phyloP scores from a whole-genome alignment of 2,329 filamentous ascomycete genomes.

The Aspergillus phoenicis region DNA sequence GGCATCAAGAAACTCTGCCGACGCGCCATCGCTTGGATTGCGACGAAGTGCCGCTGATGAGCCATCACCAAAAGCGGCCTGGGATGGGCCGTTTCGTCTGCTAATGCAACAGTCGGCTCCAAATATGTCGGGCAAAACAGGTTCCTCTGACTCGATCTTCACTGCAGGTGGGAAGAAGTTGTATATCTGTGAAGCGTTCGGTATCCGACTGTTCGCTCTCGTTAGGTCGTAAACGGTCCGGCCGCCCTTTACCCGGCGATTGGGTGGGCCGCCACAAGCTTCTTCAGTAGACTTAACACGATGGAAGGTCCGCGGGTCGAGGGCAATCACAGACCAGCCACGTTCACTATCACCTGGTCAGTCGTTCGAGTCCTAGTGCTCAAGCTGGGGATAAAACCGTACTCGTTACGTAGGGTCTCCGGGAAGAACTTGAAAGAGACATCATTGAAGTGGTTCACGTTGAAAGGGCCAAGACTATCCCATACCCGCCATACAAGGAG shows the following conservation, averaged over 20 bases:
- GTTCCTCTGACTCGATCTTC: constrained; percentile 24
- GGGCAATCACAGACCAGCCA: constrained; percentile 51
- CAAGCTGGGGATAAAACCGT: constrained; percentile 5
- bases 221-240: constrained; percentile 36
- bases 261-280: constrained; percentile 44
- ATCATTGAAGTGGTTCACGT: constrained; percentile 35
- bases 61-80: not conserved
- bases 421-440: constrained; percentile 24
- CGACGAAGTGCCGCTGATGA: not conserved
- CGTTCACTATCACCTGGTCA: constrained; percentile 29
- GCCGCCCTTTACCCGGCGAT: constrained; percentile 18
- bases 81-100: not conserved
- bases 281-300: constrained; percentile 36
- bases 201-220: constrained; percentile 27
- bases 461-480: constrained; percentile 36
- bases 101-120: constrained; percentile 27
- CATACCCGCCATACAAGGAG: constrained; percentile 55
- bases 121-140: constrained; percentile 33
- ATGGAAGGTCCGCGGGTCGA: constrained; percentile 49
- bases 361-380: not conserved
- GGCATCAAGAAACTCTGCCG: not conserved
- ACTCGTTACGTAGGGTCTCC: constrained; percentile 31
- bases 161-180: constrained; percentile 29
- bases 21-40: not conserved
- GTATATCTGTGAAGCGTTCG: constrained; percentile 33